Base-by-base conservation (phyloP, 306 rosid genomes). In the Rosa persica region DNA sequence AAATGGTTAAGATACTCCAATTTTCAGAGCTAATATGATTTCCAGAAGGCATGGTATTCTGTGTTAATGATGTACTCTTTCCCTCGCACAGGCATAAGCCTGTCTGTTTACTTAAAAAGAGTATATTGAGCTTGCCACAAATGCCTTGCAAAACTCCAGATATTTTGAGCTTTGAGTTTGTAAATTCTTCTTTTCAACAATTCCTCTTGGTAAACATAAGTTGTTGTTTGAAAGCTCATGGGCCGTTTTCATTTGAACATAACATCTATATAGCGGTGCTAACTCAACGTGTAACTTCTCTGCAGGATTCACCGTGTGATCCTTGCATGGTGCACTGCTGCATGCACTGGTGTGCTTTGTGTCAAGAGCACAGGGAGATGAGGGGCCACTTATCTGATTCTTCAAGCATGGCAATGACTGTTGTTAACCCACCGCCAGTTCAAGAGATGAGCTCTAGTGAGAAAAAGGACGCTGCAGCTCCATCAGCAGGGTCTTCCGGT, bases 311-410 rank as follows among this genome's bases (percentile, higher is more conserved):
- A 49, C 92, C 88, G 10, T 88, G 88, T 82, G 92, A 88, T 70
- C 89, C 89, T 34, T 88, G 92, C 87, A 67, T 88, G 78, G 92
- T 88, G 85, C 89, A 84, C 74, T 88, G 88, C 76, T 79, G 86
- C 80, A 12, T 88, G 83, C 89, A 88, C 74, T 86, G 85, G 89
- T 88, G 89, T 75, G 88, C 88, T 64, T 49, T 88, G 66, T 88
- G 92, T 76, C 89, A 88, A 64, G 92, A 88, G 72, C 84, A 88
- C 76, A 79, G 92, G 75, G 89, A 88, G 75, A 81, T 86, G 88
- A 86, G 48, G 82, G 86, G 83, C 76, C 89, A 86, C 81, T 76
- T 88, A 22, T 84, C 87, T 0, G 84, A 83, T 16, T 67, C 79
- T 52, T 30, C 71, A 10, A 58, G 51, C 72, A 55, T 76, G 12